These are phyloP conservation scores for Pelargonium citronellum DNA, from an alignment of 441 rosid species.

Conservation along the genomic window DNA sequence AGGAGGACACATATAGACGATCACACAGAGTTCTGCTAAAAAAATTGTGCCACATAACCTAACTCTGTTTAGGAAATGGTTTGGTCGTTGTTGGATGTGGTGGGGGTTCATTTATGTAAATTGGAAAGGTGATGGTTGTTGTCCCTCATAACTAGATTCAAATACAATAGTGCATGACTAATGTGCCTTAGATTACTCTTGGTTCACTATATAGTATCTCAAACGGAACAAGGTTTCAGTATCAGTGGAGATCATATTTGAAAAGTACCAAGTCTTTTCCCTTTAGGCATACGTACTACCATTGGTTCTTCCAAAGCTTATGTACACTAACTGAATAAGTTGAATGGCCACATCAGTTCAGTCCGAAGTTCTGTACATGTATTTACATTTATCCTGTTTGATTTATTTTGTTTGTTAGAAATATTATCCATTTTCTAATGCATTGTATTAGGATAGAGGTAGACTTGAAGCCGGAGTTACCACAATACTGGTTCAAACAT, in stretches of 20 bases:
- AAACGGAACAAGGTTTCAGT: no score
- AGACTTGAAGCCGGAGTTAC: conserved; percentile 32
- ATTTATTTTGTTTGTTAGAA: conserved; percentile 16
- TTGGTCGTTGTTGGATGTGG: no score
- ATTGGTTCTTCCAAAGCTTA: conserved; percentile 1
- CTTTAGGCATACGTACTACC: neutral
- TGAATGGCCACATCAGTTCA: neutral
- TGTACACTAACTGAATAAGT: neutral
- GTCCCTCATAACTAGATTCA: no score
- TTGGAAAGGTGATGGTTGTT: no score
- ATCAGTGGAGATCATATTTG: neutral
- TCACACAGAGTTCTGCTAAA: no score
- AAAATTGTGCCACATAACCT: no score
- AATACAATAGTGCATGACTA: no score
- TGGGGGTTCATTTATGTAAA: no score
- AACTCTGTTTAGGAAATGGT: no score
- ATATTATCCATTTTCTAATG: conserved; percentile 22
- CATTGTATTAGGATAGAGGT: conserved; percentile 56
- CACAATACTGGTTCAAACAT: conserved; percentile 26
- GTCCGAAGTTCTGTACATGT: conserved; percentile 5
- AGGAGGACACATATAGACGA: no score
- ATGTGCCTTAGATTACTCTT: no score
- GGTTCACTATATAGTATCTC: no score
- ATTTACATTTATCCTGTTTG: conserved; percentile 7
- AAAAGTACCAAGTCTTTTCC: neutral